These are phyloP conservation scores for Uronychia binucleata DNA, from an alignment of 73 alveolate genomes.

Conservation along the genomic window DNA sequence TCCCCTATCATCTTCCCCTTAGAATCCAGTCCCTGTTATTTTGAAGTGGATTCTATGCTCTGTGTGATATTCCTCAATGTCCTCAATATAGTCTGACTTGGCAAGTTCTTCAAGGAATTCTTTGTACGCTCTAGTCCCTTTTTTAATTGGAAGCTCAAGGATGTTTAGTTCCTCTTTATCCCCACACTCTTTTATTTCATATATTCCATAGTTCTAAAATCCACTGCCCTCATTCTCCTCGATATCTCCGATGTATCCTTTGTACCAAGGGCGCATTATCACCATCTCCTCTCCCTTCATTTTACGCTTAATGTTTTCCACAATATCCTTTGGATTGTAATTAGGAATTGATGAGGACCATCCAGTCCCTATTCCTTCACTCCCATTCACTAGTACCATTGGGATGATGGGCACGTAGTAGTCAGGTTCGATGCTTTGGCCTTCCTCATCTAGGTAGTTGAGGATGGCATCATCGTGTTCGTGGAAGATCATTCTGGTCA, in stretches of 20 bases:
- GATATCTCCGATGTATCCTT: constrained; percentile 87
- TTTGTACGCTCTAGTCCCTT: constrained; percentile 96
- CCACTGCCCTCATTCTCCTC: constrained; percentile 71
- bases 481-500: constrained; percentile 93
- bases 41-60: constrained; percentile 93
- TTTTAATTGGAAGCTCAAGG: constrained; percentile 93
- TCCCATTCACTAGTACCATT: constrained; percentile 96
- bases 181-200: constrained; percentile 81
- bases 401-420: constrained; percentile 99
- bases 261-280: constrained; percentile 88
- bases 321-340: constrained; percentile 97
- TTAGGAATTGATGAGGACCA: constrained; percentile 97
- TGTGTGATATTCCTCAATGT: constrained; percentile 91
- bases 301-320: constrained; percentile 79
- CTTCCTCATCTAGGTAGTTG: constrained; percentile 98
- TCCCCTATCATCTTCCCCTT: not conserved
- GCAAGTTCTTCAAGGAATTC: constrained; percentile 86
- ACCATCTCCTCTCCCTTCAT: constrained; percentile 75
- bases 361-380: constrained; percentile 99
- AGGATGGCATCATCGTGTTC: constrained; percentile 96
- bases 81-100: constrained; percentile 71
- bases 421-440: constrained; percentile 98
- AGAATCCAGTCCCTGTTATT: constrained; percentile 61
- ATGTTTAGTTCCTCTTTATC: constrained; percentile 64
- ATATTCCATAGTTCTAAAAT: constrained; percentile 80